A percentile compares a stretch with the other conserved stretches of the same genome.
phyloP scores from a whole-genome alignment of 176 grass and related monocot species.

The Elymus sibiricus region DNA sequence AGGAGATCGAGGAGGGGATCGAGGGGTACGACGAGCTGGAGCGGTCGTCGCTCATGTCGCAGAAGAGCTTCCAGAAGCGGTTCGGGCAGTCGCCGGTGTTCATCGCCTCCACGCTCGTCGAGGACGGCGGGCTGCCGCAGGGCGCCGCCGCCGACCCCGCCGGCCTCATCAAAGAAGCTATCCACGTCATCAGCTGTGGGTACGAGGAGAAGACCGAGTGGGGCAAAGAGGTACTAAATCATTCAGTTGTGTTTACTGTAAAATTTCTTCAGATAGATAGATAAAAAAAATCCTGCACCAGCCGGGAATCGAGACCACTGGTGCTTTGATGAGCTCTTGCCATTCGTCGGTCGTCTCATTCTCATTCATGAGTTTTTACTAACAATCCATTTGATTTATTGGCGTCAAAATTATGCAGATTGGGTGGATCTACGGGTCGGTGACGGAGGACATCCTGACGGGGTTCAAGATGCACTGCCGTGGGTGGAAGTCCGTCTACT shows the following conservation, averaged over 20 bases:
- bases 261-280: neutral
- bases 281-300: slow-evolving; percentile 15
- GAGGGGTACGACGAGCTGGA: slow-evolving; percentile 94
- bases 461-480: slow-evolving; percentile 99
- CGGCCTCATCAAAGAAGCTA: slow-evolving; percentile 80
- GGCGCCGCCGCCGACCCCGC: slow-evolving; percentile 54
- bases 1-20: slow-evolving; percentile 96
- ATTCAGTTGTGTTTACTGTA: no score
- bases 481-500: slow-evolving; percentile 94
- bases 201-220: slow-evolving; percentile 98
- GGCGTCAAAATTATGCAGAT: slow-evolving; percentile 35
- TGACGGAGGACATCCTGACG: slow-evolving; percentile 90
- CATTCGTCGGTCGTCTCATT: no score
- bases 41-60: slow-evolving; percentile 89
- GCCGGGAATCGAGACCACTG: slow-evolving; percentile 54
- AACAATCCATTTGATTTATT: no score
- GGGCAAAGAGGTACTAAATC: slow-evolving; percentile 73
- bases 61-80: slow-evolving; percentile 97
- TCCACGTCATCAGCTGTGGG: slow-evolving; percentile 94
- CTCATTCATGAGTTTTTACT: no score
- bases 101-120: slow-evolving; percentile 91
- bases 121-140: slow-evolving; percentile 75
- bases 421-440: slow-evolving; percentile 91
- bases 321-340: rapidly evolving
- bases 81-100: slow-evolving; percentile 96